A percentile compares a stretch with the other conserved stretches of the same genome.
Conservation (phyloP, 257 asterid genomes). For the Solanum megistacrolobum region DNA sequence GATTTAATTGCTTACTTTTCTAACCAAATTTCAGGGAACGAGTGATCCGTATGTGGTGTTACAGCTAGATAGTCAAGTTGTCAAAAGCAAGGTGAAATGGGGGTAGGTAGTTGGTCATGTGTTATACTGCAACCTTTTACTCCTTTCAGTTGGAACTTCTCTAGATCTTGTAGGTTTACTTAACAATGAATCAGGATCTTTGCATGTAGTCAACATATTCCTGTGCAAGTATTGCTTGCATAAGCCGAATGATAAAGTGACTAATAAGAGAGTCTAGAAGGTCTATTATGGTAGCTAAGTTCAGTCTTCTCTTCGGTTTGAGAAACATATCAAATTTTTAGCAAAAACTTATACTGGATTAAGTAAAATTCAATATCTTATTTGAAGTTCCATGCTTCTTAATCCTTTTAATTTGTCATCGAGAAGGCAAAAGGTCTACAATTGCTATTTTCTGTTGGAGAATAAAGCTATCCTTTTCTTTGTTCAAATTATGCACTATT, state of each 20-base stretch:
- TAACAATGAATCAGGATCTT: not conserved
- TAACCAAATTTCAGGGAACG: conserved; percentile 58
- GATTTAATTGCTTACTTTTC: not conserved
- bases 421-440: not conserved
- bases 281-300: not conserved
- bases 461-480: not conserved
- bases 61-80: conserved; percentile 69
- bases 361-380: not conserved
- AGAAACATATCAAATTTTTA: not conserved
- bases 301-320: not conserved
- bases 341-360: not conserved
- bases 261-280: not conserved
- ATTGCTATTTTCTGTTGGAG: not conserved
- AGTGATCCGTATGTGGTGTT: conserved; percentile 94
- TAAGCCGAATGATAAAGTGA: not conserved
- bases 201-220: not conserved
- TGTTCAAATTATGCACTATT: not conserved
- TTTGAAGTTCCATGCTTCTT: not conserved
- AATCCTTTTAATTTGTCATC: not conserved
- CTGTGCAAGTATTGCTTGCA: not conserved
- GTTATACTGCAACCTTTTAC: not conserved
- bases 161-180: not conserved
- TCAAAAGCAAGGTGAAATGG: conserved; percentile 89
- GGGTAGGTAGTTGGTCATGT: conserved; percentile 49
- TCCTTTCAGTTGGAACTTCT: not conserved